Evolutionary conservation across 805 yeast genomes (phyloP).

Genomic region (Myxozyma monticola): DNA sequence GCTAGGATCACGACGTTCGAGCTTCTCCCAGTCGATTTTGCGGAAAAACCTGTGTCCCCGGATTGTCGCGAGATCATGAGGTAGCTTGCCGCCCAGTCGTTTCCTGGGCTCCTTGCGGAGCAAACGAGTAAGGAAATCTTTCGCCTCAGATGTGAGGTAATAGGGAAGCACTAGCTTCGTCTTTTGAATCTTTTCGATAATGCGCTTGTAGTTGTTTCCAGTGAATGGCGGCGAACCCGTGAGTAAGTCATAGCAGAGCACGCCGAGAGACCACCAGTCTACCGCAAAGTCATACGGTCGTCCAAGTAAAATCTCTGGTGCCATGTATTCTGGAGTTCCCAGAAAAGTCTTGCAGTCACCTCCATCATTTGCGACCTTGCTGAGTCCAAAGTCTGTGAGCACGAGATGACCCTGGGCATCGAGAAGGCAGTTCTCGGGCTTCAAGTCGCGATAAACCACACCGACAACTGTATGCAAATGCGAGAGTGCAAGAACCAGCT

Average conservation of each 20-base stretch:
- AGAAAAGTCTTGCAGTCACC: slow-evolving; percentile 57
- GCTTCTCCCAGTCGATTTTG: slow-evolving; percentile 64
- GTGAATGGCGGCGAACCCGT: slow-evolving; percentile 89
- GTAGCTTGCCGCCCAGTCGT: slow-evolving; percentile 54
- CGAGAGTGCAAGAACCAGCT: slow-evolving; percentile 70
- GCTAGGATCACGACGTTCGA: slow-evolving; percentile 51
- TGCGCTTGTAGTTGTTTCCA: slow-evolving; percentile 73
- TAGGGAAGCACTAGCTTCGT: slow-evolving; percentile 67
- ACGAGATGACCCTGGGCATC: slow-evolving; percentile 78
- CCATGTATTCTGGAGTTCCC: slow-evolving; percentile 85
- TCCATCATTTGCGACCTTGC: slow-evolving; percentile 46
- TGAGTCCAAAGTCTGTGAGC: slow-evolving; percentile 81
- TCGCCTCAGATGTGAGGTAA: slow-evolving; percentile 76
- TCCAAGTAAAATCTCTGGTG: slow-evolving; percentile 83
- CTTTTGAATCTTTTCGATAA: slow-evolving; percentile 70
- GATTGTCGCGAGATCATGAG: slow-evolving; percentile 52
- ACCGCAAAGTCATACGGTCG: slow-evolving; percentile 74
- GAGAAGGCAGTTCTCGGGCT: slow-evolving; percentile 85
- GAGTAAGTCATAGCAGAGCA: slow-evolving; percentile 73
- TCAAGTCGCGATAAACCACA: slow-evolving; percentile 81
- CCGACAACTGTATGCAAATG: slow-evolving; percentile 74
- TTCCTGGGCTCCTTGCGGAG: slow-evolving; percentile 69
- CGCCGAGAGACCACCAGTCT: slow-evolving; percentile 92
- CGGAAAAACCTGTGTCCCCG: slow-evolving; percentile 75
- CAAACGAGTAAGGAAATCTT: slow-evolving; percentile 65